Conservation (phyloP, 352 stramenopile species). For the Pythium dissimile region DNA sequence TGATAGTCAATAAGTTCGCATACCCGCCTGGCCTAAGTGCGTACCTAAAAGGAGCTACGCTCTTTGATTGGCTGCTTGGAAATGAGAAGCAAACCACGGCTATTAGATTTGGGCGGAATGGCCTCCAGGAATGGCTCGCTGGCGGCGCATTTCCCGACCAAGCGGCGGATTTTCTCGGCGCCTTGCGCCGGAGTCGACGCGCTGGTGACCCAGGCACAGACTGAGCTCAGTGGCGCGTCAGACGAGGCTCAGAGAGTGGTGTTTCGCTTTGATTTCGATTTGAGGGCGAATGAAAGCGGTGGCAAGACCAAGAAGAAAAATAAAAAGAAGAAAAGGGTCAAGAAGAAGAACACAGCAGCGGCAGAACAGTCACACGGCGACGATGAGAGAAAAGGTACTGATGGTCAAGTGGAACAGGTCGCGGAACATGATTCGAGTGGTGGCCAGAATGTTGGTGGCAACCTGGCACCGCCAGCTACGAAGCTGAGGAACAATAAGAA, state of each 20-base stretch:
- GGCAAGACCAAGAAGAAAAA: conserved; percentile 18
- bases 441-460: no score
- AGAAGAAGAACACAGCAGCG: conserved; percentile 3
- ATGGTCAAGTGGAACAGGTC: no score
- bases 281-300: conserved; percentile 20
- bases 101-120: conserved; percentile 1
- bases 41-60: conserved; percentile 2
- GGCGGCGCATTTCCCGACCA: conserved; percentile 48
- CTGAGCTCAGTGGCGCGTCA: conserved; percentile 24
- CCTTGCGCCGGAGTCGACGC: conserved; percentile 4
- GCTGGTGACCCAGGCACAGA: conserved; percentile 29
- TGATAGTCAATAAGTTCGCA: not conserved
- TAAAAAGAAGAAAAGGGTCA: conserved; percentile 18
- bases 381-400: not conserved
- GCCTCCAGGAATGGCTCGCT: conserved; percentile 12
- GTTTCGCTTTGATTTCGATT: conserved; percentile 55
- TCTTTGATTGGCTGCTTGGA: conserved; percentile 2
- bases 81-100: no score
- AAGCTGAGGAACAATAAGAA: not conserved
- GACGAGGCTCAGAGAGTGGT: conserved; percentile 26
- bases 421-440: no score
- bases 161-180: conserved; percentile 29
- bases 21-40: conserved; percentile 17
- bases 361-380: not conserved
- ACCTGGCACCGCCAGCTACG: not conserved